Conservation (phyloP, 75 land plant species). For the Selaginella moellendorffii region DNA sequence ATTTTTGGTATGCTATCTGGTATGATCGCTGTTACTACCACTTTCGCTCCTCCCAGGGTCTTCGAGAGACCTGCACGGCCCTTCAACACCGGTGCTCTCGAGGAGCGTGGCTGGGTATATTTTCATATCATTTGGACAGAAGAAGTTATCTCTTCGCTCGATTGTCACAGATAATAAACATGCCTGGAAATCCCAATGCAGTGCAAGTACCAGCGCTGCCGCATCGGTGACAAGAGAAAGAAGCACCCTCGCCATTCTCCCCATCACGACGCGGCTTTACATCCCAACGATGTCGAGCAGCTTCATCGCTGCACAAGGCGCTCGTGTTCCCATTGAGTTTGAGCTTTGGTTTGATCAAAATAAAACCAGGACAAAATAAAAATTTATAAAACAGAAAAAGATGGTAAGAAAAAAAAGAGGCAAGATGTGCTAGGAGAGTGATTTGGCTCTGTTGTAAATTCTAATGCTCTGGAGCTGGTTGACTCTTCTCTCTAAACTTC, state of each 20-base stretch:
- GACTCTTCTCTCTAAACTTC: not conserved
- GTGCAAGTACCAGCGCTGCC: constrained; percentile 87
- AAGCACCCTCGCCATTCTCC: constrained; percentile 91
- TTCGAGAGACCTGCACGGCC: too few species aligned
- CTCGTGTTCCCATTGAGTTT: not conserved
- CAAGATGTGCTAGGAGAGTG: not conserved
- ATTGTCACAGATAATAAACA: constrained; percentile 68
- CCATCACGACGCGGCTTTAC: constrained; percentile 39
- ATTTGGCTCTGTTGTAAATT: not conserved
- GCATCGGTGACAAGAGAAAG: constrained; percentile 88
- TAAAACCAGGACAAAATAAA: too few species aligned
- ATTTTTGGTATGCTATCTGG: too few species aligned
- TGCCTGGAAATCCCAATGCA: constrained; percentile 99
- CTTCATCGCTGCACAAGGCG: constrained; percentile 12
- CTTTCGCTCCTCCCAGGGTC: too few species aligned
- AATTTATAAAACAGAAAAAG: not conserved
- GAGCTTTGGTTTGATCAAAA: too few species aligned
- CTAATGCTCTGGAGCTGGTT: not conserved
- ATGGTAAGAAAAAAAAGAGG: not conserved
- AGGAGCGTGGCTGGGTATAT: constrained; percentile 73
- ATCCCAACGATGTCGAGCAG: constrained; percentile 42
- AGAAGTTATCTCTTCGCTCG: not conserved
- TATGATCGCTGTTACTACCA: too few species aligned
- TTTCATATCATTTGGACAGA: constrained; percentile 23
- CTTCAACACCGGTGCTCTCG: too few species aligned